These are phyloP conservation scores for Aethionema arabicum DNA, from an alignment of 345 rosid species.

Conservation along the genomic window DNA sequence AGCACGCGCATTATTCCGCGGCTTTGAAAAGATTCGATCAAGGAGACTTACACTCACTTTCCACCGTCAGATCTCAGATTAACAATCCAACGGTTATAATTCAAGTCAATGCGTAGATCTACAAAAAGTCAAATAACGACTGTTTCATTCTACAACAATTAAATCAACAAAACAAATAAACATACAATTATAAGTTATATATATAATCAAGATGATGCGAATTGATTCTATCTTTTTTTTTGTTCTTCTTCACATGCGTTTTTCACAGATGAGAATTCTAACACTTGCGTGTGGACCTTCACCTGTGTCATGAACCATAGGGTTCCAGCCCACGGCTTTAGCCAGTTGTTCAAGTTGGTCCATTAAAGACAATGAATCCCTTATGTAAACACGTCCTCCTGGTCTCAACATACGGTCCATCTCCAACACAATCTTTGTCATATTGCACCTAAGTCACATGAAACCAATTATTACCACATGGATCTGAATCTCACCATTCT, in stretches of 20 bases:
- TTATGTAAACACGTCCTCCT: constrained; percentile 52
- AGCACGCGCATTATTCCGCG: constrained; percentile 21
- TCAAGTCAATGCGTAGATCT: background rate
- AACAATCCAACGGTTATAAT: constrained; percentile 7
- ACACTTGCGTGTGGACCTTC: constrained; percentile 67
- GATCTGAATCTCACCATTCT: background rate
- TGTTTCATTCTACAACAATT: constrained; percentile 28
- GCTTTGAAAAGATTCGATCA: constrained; percentile 4
- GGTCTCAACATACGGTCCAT: constrained; percentile 67
- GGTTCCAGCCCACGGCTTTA: constrained; percentile 52
- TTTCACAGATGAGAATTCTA: constrained; percentile 58
- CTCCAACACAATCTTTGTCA: constrained; percentile 58
- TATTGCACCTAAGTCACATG: constrained; percentile 43
- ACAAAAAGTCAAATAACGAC: constrained; percentile 3
- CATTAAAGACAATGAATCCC: constrained; percentile 51
- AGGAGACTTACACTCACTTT: background rate
- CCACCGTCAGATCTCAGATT: constrained; percentile 15
- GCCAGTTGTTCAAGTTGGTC: constrained; percentile 49
- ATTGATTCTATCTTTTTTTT: background rate
- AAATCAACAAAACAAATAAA: constrained; percentile 25
- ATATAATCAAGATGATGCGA: too few relatives aligned
- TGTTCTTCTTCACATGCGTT: constrained; percentile 39
- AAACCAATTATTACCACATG: background rate
- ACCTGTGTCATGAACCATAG: constrained; percentile 46
- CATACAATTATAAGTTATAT: constrained; percentile 20